Conservation (phyloP, 164 flowering plant genomes). For the Macadamia integrifolia region DNA sequence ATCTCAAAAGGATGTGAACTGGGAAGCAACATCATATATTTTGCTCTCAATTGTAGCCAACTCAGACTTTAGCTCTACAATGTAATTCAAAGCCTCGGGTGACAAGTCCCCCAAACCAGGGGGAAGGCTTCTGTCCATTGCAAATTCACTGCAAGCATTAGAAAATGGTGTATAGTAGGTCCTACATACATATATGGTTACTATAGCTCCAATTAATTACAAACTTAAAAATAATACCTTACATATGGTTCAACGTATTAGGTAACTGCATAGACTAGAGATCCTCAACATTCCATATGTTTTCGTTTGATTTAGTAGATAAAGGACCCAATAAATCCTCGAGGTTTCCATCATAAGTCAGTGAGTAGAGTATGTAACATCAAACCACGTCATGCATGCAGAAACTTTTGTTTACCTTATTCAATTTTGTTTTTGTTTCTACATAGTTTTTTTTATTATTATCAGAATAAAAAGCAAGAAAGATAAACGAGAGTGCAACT, state of each 20-base stretch:
- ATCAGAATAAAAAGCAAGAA: no score
- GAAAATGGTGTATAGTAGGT: no score
- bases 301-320: slow-evolving; percentile 32
- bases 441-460: no score
- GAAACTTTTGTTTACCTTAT: no score
- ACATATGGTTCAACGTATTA: slow-evolving; percentile 28
- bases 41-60: slow-evolving; percentile 29
- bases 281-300: slow-evolving; percentile 64
- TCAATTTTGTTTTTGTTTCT: no score
- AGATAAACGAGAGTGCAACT: no score
- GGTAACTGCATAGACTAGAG: slow-evolving; percentile 61
- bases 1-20: no score
- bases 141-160: slow-evolving; percentile 17
- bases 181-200: no score
- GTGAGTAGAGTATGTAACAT: slow-evolving; percentile 15
- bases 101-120: slow-evolving; percentile 42
- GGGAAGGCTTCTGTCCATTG: slow-evolving; percentile 20
- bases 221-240: neutral
- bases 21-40: no score
- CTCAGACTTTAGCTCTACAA: slow-evolving; percentile 57
- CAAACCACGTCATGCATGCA: no score
- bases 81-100: slow-evolving; percentile 55
- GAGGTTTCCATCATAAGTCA: slow-evolving; percentile 22
- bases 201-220: no score
- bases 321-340: slow-evolving; percentile 18